Conservation (phyloP, 768 basidiomycete species). For the Lactifluus hygrophoroides region DNA sequence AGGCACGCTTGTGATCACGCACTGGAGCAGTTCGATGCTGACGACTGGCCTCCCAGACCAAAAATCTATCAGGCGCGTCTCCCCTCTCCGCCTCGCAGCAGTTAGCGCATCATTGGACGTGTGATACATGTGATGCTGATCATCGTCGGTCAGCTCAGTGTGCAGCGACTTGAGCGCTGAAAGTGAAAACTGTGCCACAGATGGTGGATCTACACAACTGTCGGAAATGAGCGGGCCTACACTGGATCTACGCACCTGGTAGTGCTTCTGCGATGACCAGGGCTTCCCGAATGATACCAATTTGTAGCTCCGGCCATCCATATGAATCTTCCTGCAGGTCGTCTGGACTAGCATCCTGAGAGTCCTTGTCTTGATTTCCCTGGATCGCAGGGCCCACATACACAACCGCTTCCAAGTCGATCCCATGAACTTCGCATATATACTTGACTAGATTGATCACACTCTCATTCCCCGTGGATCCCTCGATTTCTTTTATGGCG, state of each 20-base stretch:
- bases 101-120: slow-evolving; percentile 65
- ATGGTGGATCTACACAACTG: slow-evolving; percentile 55
- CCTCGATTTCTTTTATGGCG: slow-evolving; percentile 66
- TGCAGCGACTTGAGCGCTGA: slow-evolving; percentile 74
- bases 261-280: slow-evolving; percentile 86
- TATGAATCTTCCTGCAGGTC: slow-evolving; percentile 44
- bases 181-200: slow-evolving; percentile 84
- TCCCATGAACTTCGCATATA: slow-evolving; percentile 71
- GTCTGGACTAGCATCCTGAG: slow-evolving; percentile 33
- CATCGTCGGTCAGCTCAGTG: slow-evolving; percentile 55
- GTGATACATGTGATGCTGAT: slow-evolving; percentile 73
- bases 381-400: slow-evolving; percentile 28
- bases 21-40: slow-evolving; percentile 75
- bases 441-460: slow-evolving; percentile 67
- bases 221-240: background rate
- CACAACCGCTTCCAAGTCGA: slow-evolving; percentile 67
- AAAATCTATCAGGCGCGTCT: slow-evolving; percentile 62
- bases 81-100: slow-evolving; percentile 71
- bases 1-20: slow-evolving; percentile 25
- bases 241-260: slow-evolving; percentile 51
- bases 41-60: slow-evolving; percentile 81
- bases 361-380: background rate
- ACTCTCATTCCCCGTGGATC: slow-evolving; percentile 71
- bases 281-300: slow-evolving; percentile 88
- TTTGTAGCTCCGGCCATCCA: slow-evolving; percentile 94